Evolutionary conservation across 805 yeast species (phyloP), one percentile per base, ranked within the genome.

Genomic region (Yamadazyma paraphyllophila): DNA sequence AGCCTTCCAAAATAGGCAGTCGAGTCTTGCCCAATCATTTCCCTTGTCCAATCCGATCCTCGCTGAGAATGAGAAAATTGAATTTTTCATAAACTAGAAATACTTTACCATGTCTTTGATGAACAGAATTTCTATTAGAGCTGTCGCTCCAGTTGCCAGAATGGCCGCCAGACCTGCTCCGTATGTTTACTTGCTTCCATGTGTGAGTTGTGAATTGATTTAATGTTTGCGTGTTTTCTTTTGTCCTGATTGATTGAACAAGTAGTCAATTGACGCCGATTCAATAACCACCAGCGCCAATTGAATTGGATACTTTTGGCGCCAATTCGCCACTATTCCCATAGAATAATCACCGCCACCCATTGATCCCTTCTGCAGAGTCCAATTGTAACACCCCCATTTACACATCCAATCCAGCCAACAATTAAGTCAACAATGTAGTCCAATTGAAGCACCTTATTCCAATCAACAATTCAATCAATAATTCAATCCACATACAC

Each of bases 121-220:
- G 53, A 65, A 65, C 62, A 71, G 71, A 67, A 61, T 69, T 60
- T 73, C 73, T 54, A 59, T 69, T 54, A 71, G 67, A 64, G 69
- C 71, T 51, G 58, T 57, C 38, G 73, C 74, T 55, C 74, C 74
- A 57, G 65, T 69, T 46, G 53, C 58, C 31, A 60, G 63, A 46
- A 54, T 68, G 63, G 73, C 73, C 51, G 55, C 65, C 44, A 73
- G 74, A 60, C 69, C 70, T 53, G 63, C 69, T 55, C 67, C 74
- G 74, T 70, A 70, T 60, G 75, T 70, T 10, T 11, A 29, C 13
- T 20, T 3, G 6, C 24, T 20, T 20, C 24, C 3, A 4, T 20
- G 24, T 20, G 24, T 20, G 24, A 6, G 24, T 20, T 20, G 24
- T 20, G 24, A 20, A 20, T 20, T 20, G 24, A 20, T 20, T 20